Percentiles rank a stretch among this genome's conserved stretches.
Evolutionary conservation across 331 rosid genomes (phyloP).

Genomic region (Arachis monticola): DNA sequence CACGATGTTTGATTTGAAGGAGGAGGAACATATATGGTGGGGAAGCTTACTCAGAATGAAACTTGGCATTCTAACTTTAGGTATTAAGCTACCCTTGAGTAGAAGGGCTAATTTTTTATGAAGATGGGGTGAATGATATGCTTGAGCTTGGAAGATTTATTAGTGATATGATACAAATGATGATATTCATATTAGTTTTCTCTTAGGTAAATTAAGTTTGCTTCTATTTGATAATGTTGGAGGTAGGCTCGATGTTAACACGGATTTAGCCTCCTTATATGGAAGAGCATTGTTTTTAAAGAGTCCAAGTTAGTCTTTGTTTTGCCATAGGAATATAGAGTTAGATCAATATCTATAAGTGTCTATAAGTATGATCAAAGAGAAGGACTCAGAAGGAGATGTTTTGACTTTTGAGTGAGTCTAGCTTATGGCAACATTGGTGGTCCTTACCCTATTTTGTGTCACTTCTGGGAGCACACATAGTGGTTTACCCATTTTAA

Average conservation of each 20-base stretch:
- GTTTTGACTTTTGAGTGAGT: not conserved
- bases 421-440: not conserved
- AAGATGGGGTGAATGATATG: not conserved
- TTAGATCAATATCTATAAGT: not conserved
- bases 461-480: not conserved
- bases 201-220: slow-evolving; percentile 1
- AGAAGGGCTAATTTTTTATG: not conserved
- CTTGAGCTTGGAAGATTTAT: not conserved
- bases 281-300: not conserved
- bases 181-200: slow-evolving; percentile 2
- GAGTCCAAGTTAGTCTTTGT: not conserved
- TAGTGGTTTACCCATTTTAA: not conserved
- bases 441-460: slow-evolving; percentile 17
- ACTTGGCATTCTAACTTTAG: not conserved
- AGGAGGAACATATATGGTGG: not conserved
- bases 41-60: too few relatives aligned
- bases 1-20: not conserved
- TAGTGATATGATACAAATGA: not conserved
- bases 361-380: slow-evolving; percentile 16
- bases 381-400: slow-evolving; percentile 2
- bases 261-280: slow-evolving; percentile 17
- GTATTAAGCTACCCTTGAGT: not conserved
- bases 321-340: not conserved
- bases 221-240: slow-evolving; percentile 17
- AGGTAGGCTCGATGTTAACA: slow-evolving; percentile 22